Evolutionary conservation across 169 alveolate species (phyloP).

Genomic region (Cryptosporidium parvum): DNA sequence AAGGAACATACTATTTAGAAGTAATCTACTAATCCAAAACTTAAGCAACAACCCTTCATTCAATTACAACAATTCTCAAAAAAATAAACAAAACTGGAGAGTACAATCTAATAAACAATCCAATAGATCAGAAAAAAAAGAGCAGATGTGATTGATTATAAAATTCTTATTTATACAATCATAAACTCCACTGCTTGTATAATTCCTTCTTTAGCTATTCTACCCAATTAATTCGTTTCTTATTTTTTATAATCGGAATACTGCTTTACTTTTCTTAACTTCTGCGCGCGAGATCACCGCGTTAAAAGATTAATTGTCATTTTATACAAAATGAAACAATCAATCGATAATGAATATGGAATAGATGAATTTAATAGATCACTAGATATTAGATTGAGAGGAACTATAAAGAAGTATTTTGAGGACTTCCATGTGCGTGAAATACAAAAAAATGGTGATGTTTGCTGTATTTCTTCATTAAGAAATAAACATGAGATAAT

Average conservation of each 20-base stretch:
- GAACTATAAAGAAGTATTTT: conserved; percentile 78
- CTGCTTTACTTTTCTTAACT: background rate
- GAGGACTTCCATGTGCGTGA: conserved; percentile 83
- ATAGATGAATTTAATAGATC: conserved; percentile 53
- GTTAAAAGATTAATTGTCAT: background rate
- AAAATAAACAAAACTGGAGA: conserved; percentile 70
- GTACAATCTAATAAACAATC: conserved; percentile 37
- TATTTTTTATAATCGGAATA: background rate
- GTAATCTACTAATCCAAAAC: conserved; percentile 86
- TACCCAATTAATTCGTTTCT: background rate
- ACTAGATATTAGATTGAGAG: conserved; percentile 14
- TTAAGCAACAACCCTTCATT: conserved; percentile 75
- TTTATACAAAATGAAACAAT: background rate
- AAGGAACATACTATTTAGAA: conserved; percentile 84
- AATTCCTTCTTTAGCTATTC: background rate
- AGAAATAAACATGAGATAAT: conserved; percentile 75
- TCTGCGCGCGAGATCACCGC: conserved; percentile 1
- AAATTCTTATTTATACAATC: background rate
- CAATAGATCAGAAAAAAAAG: conserved; percentile 41
- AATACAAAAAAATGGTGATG: conserved; percentile 73
- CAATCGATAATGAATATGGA: conserved; percentile 33
- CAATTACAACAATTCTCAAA: conserved; percentile 27
- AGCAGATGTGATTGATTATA: conserved; percentile 1
- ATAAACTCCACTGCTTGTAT: background rate
- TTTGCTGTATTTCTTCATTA: conserved; percentile 69